Evolutionary conservation across 139 green algal species (phyloP).

Genomic region (Chlorella sorokiniana): DNA sequence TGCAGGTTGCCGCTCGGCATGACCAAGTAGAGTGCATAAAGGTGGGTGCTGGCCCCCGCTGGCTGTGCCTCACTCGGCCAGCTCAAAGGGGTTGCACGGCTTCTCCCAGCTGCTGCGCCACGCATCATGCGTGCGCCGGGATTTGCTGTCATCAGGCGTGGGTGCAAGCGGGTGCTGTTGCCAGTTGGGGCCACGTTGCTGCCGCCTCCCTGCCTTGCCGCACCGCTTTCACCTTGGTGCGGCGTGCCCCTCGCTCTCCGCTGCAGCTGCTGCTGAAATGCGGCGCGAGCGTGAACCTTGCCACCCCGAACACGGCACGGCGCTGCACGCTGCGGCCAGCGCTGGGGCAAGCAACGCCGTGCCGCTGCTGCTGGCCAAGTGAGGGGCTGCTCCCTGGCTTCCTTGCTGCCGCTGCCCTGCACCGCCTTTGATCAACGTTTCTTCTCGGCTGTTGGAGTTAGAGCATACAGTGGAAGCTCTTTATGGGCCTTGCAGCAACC

Average conservation of each 20-base stretch:
- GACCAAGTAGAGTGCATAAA: conserved; percentile 22
- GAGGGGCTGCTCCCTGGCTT: background rate
- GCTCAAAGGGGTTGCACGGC: background rate
- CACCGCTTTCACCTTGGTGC: background rate
- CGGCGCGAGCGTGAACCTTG: background rate
- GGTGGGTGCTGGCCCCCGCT: background rate
- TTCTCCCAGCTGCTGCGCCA: no score
- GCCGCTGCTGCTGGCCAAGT: conserved; percentile 12
- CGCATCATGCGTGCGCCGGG: no score
- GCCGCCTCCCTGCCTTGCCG: no score
- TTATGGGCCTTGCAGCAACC: no score
- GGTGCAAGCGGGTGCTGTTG: no score
- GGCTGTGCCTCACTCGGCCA: background rate
- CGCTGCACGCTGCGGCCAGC: conserved; percentile 8
- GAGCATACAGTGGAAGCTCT: no score
- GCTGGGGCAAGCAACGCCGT: conserved; percentile 6
- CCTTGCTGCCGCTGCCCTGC: background rate
- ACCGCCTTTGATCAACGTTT: background rate
- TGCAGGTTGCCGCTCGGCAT: background rate
- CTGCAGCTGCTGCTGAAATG: conserved; percentile 12
- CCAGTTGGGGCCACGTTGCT: background rate
- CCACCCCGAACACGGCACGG: background rate
- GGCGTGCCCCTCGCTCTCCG: background rate
- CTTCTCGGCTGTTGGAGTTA: no score
- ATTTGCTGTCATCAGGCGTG: no score